Evolutionary conservation across 139 green algal species (phyloP), one percentile per base, ranked within the genome.

Genomic region (Pseudopediastrum boryanum): DNA sequence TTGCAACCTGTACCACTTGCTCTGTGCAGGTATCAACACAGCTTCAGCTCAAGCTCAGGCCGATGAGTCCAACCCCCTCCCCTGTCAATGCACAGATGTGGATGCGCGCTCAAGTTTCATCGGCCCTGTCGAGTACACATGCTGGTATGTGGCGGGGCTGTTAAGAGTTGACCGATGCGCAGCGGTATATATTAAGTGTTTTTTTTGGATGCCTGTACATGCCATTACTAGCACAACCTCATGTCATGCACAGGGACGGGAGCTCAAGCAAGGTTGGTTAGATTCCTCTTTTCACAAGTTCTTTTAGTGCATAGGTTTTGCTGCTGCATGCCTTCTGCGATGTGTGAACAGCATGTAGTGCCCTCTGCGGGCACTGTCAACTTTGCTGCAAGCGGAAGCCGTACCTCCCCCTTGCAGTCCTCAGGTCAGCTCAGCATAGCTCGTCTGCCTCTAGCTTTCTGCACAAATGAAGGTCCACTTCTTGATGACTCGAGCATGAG

Each of bases 21-120:
- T n/a, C n/a, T n/a, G n/a, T n/a, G n/a, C n/a, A n/a, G n/a, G n/a
- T n/a, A n/a, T n/a, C n/a, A n/a, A n/a, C n/a, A n/a, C n/a, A n/a
- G n/a, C n/a, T n/a, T n/a, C 54, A 8, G 54, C 54, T 6, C 54
- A 25, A 6, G 54, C 54, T 13, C 7, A 9, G 8, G 54, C 54
- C n/a, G 54, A 64, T 25, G 54, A 64, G 54, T 25, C 31, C 54
- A 64, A 69, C 29, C 61, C 61, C 19, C 61, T 69, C 7, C 61
- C 61, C 13, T 69, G 61, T 35, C 7, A 69, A 16, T 69, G 61
- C 61, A 69, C 61, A 9, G 61, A 69, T 35, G 61, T 69, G 61
- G 61, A 69, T 35, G 7, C 61, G 27, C 27, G 61, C 29, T 8
- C 6, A 6, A 42, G 33, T 16, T 69, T 46, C 61, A 43, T 46